These are phyloP conservation scores for Phytopythium chamaehyphon DNA, from an alignment of 352 stramenopile species.

Conservation along the genomic window DNA sequence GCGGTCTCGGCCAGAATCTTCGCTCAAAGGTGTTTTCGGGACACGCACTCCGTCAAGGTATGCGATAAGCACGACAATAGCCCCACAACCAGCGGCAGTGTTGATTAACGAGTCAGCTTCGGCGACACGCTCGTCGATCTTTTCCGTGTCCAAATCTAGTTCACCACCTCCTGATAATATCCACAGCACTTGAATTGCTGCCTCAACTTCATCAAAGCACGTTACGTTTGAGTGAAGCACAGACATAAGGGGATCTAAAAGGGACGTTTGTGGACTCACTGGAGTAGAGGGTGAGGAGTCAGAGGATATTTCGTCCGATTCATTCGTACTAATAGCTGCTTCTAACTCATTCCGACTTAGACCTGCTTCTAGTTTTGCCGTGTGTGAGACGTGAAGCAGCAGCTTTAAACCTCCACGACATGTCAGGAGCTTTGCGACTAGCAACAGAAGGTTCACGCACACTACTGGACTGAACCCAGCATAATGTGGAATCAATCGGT, in stretches of 20 bases:
- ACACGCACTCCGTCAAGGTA: constrained; percentile 34
- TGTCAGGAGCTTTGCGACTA: constrained; percentile 26
- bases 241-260: constrained; percentile 31
- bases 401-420: constrained; percentile 27
- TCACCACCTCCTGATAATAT: constrained; percentile 16
- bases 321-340: neutral
- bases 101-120: constrained; percentile 34
- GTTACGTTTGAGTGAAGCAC: constrained; percentile 32
- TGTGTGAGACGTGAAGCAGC: constrained; percentile 3
- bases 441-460: constrained; percentile 25
- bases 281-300: constrained; percentile 8
- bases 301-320: no score
- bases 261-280: constrained; percentile 13
- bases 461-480: constrained; percentile 19
- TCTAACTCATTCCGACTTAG: neutral
- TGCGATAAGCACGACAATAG: constrained; percentile 36
- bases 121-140: constrained; percentile 7
- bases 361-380: neutral
- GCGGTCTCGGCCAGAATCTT: neutral
- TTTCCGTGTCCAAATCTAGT: constrained; percentile 8
- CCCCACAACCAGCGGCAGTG: constrained; percentile 21
- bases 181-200: constrained; percentile 23
- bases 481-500: constrained; percentile 19
- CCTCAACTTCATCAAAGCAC: constrained; percentile 44
- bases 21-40: neutral